Evolutionary conservation across 2,329 filamentous ascomycete genomes (phyloP), one percentile per base, ranked within the genome.

Genomic region (Sporothrix mexicana): DNA sequence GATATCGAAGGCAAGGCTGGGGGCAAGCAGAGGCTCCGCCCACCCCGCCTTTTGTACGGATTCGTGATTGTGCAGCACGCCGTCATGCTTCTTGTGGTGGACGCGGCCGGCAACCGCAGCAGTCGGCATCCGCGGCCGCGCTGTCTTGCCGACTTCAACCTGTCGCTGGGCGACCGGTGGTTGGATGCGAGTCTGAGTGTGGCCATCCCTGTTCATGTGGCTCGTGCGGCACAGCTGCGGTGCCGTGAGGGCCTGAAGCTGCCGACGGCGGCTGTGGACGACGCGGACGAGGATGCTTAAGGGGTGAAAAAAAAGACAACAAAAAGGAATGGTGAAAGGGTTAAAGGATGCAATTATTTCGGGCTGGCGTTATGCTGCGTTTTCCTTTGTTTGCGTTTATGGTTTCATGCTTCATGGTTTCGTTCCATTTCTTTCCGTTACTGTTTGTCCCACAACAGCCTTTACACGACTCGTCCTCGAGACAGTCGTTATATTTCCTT

Each of bases 1-100:
- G n/a, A 25, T 17, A 57, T 68, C 30, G 62, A 51, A 2, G 23
- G 20, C 10, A 36, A 36, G 30, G 30, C 30, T 2, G 55, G 23
- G 1, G 59, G n/a, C 2, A 17, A 4, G n/a, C 25, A 71, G 25
- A 47, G 10, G 25, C 61, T 76, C 6, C 73, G 72, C 15, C 72
- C 75, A 23, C 79, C 79, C 0, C 79, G 80, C 6, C 77, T 80
- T 10, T 76, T 82, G n/a, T 82, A 79, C 72, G 78, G 77, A 7
- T 80, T 88, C 82, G 76, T 87, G 80, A 76, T 89, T 81, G 55
- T 82, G 80, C 74, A 88, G 79, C 80, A 90, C 84, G 78, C 88
- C 80, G 79, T 81, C 13, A 76, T 81, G 72, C 75, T 82, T 23
- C 76, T 79, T 17, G 88, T 87, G 70, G 80, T 84, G 25, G 88